Evolutionary conservation across 2,329 filamentous ascomycete species (phyloP).

Genomic region (Neoscytalidium dimidiatum): DNA sequence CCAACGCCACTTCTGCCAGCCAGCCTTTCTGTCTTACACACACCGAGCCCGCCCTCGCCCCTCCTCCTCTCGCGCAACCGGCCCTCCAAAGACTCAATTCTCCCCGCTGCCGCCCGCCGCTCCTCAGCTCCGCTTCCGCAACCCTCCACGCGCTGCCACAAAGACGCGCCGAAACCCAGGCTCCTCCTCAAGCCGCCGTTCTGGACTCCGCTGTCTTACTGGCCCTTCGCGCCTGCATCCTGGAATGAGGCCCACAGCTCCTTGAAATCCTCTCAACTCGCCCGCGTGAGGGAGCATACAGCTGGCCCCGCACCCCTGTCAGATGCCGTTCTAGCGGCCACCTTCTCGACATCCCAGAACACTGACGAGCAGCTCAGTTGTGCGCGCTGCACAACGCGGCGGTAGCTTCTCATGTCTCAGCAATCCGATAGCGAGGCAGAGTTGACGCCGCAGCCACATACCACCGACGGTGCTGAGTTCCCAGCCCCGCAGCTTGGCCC

Average conservation of each 20-base stretch:
- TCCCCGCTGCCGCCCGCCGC: not conserved
- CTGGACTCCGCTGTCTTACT: not conserved
- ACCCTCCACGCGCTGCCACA: not conserved
- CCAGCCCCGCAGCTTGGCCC: conserved; percentile 6
- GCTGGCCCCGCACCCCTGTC: conserved; percentile 14
- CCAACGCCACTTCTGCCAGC: conserved; percentile 3
- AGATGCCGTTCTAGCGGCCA: conserved; percentile 14
- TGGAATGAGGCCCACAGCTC: conserved; percentile 8
- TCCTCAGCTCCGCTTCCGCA: not conserved
- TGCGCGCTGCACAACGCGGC: conserved; percentile 8
- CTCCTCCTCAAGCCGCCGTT: not conserved
- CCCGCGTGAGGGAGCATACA: conserved; percentile 1
- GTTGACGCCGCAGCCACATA: not conserved
- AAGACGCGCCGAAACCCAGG: conserved; percentile 7
- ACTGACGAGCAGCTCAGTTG: conserved; percentile 9
- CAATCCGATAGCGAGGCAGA: conserved; percentile 9
- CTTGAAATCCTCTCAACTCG: not conserved
- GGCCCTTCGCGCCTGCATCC: not conserved
- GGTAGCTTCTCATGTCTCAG: conserved; percentile 17
- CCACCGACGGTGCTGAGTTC: not conserved
- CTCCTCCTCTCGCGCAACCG: not conserved
- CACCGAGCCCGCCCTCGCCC: not conserved
- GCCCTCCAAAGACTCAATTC: not conserved
- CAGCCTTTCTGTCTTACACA: not conserved
- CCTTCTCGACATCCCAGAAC: not conserved